Evolutionary conservation across 495 filamentous ascomycete species (phyloP), one percentile per base, ranked within the genome.

Genomic region (Podospora comata): DNA sequence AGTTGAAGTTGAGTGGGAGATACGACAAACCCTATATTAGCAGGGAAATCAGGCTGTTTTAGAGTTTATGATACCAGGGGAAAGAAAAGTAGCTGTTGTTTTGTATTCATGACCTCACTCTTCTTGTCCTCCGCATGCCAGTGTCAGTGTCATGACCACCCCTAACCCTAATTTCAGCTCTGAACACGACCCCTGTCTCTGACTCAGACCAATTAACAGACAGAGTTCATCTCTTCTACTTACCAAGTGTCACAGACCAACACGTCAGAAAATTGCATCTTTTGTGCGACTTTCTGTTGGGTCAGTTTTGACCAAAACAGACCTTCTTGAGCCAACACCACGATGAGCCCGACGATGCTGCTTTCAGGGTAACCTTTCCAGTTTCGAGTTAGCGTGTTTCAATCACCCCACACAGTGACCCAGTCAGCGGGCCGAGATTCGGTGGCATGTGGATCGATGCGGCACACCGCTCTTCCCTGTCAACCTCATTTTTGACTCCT

Each of bases 341-440:
- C 26, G 59, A 30, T 61, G 26, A 26, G 58, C 7, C 4, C 30
- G 27, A 61, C 39, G 39, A 48, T 11, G 15, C 7, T 48, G 39
- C 15, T 48, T 48, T 16, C 39, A 48, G 39, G 39, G 15, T 0
- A 1, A 48, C 39, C 61, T 18, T 23, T 39, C 13, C 32, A 63
- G 16, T 63, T 63, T 39, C 61, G 27, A 63, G 61, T 63, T 63
- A 63, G 61, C 61, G 61, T 63, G 61, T 32, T 34, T 63, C 34
- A 63, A 4, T 39, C 18, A 63, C 11, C 30, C 61, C 61, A 63
- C 61, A 63, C 18, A 3, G 30, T 19, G 61, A 32, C 20, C 61
- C 30, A 63, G 61, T 19, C 30, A 32, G 48, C 61, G 61, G 11
- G 28, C 28, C 61, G 61, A 63, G 61, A 63, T 63, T 63, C 61